Base-by-base conservation (phyloP, 306 rosid genomes). In the Sophora flavescens region DNA sequence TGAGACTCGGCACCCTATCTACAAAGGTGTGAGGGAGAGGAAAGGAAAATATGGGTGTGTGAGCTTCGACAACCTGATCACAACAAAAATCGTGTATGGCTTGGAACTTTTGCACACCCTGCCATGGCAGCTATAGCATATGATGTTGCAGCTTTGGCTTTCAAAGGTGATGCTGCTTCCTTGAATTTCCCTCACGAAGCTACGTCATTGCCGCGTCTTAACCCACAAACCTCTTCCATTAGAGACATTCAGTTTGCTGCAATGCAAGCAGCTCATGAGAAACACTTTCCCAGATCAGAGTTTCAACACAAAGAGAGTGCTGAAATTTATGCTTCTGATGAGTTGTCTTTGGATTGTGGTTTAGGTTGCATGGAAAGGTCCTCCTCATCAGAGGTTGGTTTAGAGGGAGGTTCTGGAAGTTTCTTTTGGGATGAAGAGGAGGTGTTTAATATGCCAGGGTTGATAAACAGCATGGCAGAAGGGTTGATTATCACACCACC, bases 31-130 rank as follows among this genome's bases (percentile, higher is more conserved):
- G 1, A 77, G 96, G 65, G 70, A 89, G 15, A 86, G 90, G 63
- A 85, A 86, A 0, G 94, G 96, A 1, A 93, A 89, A 56, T n/a
- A n/a, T 93, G 98, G 98, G 94, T 93, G 1, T 84, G 94, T 45
- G 93, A 93, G 88, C 65, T 93, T 6, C 70, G 96, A 52, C 83
- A 85, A 32, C 93, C 94, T 0, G 74, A 22, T 22, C 22, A 74
- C n/a, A 85, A 63, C 56, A 89, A 85, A 63, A 74, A 89, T 0
- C 85, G 92, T 0, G 68, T 93, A 0, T 93, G 96, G 97, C 83
- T 89, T 4, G 95, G 95, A 45, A 91, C 97, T 5, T 91, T 86
- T 22, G 15, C 87, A 0, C 56, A 54, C 63, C 93, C 96, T 0
- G 87, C 89, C 68, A 87, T 85, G 95, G 97, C 94, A 8, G 97